These are phyloP conservation scores for Penicillium parvum DNA, from an alignment of 495 filamentous ascomycete species.

Conservation along the genomic window DNA sequence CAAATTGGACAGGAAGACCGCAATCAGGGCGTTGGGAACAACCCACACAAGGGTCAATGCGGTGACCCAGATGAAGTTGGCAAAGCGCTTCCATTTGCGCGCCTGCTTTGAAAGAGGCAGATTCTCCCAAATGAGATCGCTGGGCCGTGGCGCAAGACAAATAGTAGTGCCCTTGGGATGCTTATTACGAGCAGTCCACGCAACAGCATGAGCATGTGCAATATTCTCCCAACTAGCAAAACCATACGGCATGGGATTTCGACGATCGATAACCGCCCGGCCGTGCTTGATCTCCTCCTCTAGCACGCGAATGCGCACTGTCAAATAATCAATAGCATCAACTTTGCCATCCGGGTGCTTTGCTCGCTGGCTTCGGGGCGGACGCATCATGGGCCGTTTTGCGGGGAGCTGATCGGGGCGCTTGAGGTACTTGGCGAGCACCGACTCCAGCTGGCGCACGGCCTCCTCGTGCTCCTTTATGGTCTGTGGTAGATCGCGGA, in stretches of 20 bases:
- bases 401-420: slow-evolving; percentile 77
- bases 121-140: slow-evolving; percentile 96
- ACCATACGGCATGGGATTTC: slow-evolving; percentile 83
- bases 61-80: slow-evolving; percentile 78
- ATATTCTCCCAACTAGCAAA: slow-evolving; percentile 93
- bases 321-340: slow-evolving; percentile 92
- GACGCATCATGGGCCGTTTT: slow-evolving; percentile 72
- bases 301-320: slow-evolving; percentile 73
- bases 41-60: slow-evolving; percentile 84
- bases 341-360: slow-evolving; percentile 51
- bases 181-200: slow-evolving; percentile 73
- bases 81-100: slow-evolving; percentile 65
- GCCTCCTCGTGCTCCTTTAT: slow-evolving; percentile 79
- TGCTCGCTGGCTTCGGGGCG: slow-evolving; percentile 62
- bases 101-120: slow-evolving; percentile 62
- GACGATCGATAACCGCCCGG: slow-evolving; percentile 73
- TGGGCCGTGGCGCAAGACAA: slow-evolving; percentile 74
- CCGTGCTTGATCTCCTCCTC: slow-evolving; percentile 82
- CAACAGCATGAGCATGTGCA: slow-evolving; percentile 80
- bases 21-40: slow-evolving; percentile 91
- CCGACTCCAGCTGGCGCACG: slow-evolving; percentile 75
- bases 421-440: slow-evolving; percentile 84
- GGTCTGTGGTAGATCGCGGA: slow-evolving; percentile 77
- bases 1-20: slow-evolving; percentile 86
- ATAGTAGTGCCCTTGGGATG: slow-evolving; percentile 77